Conservation (phyloP, 2,329 filamentous ascomycete species). For the Clathrospora elynae region DNA sequence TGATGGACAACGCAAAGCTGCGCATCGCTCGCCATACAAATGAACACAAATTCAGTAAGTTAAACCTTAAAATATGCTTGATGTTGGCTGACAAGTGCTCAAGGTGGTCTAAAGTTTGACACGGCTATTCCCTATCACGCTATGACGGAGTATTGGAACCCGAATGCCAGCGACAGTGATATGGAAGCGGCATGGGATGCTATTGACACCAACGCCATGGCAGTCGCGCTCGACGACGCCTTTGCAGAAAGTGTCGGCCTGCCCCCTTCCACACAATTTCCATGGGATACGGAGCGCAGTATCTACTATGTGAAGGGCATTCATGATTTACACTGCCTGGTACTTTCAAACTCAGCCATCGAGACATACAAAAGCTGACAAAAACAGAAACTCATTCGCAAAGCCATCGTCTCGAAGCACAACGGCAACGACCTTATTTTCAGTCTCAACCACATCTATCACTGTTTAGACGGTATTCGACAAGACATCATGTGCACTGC, state of each 20-base stretch:
- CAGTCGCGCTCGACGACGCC: constrained; percentile 38
- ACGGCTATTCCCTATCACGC: constrained; percentile 34
- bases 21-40: constrained; percentile 21
- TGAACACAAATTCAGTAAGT: constrained; percentile 35
- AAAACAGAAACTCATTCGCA: constrained; percentile 41
- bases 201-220: constrained; percentile 41
- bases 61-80: background rate
- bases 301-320: constrained; percentile 45
- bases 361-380: background rate
- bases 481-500: constrained; percentile 45
- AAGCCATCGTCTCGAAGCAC: constrained; percentile 41
- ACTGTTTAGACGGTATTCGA: constrained; percentile 42
- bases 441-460: constrained; percentile 38
- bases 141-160: constrained; percentile 40
- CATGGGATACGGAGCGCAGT: constrained; percentile 44
- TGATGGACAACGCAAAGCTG: constrained; percentile 35
- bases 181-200: constrained; percentile 44
- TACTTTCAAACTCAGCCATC: constrained; percentile 8
- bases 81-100: constrained; percentile 2
- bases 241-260: constrained; percentile 33
- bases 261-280: constrained; percentile 36
- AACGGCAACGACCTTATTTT: constrained; percentile 29
- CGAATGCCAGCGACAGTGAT: constrained; percentile 30
- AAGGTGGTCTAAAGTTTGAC: constrained; percentile 39
- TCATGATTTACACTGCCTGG: constrained; percentile 45